Base-by-base conservation (phyloP, 2,329 filamentous ascomycete genomes). In the Epicoccum nigrum region DNA sequence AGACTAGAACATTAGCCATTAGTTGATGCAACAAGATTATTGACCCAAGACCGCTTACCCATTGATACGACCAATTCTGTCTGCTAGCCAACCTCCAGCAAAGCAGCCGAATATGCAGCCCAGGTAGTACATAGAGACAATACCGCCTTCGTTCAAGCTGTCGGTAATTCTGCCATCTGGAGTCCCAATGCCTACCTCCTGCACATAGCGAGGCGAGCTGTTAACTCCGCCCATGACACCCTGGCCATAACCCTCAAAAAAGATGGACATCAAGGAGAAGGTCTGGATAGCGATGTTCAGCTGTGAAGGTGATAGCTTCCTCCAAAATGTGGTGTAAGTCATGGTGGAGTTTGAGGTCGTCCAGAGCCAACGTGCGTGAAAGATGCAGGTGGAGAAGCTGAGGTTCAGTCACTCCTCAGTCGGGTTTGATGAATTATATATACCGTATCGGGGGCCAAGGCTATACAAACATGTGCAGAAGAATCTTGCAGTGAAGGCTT, bases 181-280 rank as follows among this genome's bases (percentile, higher is more conserved):
- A 50, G 59, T 32, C 72, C 47, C 53, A 37, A 55, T 52, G 28
- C 38, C 27, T 15, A 47, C 43, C 30, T 40, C 39, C 11, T 51
- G 30, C 19, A 52, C 37, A 33, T 48, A 55, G 12, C 44, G 28
- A 25, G 52, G 52, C 19, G 52, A 25, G 31, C 41, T 38, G 21
- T 40, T 46, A n/a, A 55, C 52, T 4, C 57, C 58, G 20, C 60
- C 59, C 55, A 65, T 56, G 40, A 65, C 56, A 39, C 61, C 61
- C 40, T 65, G 62, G 42, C 63, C 58, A 45, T 63, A 64, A 25
- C 62, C 62, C 43, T 55, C 52, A 23, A 51, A 55, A 15, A 51
- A 46, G 5, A 55, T 45, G 12, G 52, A 28, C 7, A 55, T 38
- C 16, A 48, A 32, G 19, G 40, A 44, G 32, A 50, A 44, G 13